Evolutionary conservation across 2,329 filamentous ascomycete genomes (phyloP).

Genomic region (Colletotrichum cereale): DNA sequence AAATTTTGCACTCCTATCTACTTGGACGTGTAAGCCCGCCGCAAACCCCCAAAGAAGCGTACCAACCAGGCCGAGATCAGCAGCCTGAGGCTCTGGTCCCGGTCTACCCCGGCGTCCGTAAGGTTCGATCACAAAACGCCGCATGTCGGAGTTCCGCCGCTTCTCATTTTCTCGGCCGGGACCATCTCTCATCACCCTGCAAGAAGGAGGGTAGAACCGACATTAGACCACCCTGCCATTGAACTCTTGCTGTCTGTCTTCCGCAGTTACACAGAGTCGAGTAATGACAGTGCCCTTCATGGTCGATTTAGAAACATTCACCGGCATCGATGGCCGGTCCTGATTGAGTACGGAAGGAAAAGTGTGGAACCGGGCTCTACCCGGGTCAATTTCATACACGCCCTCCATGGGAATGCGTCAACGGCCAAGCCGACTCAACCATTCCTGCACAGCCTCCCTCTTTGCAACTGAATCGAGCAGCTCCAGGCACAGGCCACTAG

Average conservation of each 20-base stretch:
- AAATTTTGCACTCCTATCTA: not conserved
- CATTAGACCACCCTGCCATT: not conserved
- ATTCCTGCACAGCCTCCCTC: not conserved
- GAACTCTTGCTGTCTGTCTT: not conserved
- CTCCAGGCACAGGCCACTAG: not conserved
- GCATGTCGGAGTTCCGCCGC: slow-evolving; percentile 2
- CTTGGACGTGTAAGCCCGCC: not conserved
- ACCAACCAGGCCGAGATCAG: not conserved
- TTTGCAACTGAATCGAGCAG: not conserved
- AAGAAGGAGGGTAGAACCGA: not conserved
- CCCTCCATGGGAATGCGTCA: not conserved
- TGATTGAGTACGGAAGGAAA: not conserved
- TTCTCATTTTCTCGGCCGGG: not conserved
- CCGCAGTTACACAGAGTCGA: not conserved
- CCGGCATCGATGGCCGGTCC: not conserved
- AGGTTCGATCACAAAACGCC: not conserved
- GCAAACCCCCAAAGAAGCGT: not conserved
- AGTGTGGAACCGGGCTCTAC: not conserved
- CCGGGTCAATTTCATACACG: not conserved
- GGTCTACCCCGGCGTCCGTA: not conserved
- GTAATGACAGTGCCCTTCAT: not conserved
- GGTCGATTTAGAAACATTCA: not conserved
- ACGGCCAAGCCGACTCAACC: not conserved
- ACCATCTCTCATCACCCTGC: not conserved
- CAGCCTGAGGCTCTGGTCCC: no score